These are phyloP conservation scores for Biscogniauxia marginata DNA, from an alignment of 2,329 filamentous ascomycete species.

Conservation along the genomic window DNA sequence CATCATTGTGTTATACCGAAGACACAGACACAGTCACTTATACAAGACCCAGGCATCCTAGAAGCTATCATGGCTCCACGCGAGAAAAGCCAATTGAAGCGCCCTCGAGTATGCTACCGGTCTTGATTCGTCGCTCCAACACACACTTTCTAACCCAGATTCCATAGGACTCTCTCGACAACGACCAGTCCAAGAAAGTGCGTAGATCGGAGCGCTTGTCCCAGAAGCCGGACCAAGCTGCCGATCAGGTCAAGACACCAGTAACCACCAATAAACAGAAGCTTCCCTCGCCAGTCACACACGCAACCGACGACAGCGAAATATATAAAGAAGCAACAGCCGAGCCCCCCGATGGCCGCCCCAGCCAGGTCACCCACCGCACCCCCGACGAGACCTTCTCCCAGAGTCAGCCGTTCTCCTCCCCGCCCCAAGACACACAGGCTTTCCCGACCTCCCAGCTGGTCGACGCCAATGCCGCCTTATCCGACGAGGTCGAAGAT, in stretches of 20 bases:
- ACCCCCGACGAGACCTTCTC: conserved; percentile 47
- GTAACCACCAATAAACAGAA: conserved; percentile 60
- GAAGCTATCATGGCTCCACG: conserved; percentile 53
- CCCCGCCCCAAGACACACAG: conserved; percentile 63
- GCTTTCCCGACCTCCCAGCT: conserved; percentile 69
- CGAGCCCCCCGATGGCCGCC: conserved; percentile 63
- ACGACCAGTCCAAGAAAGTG: conserved; percentile 73
- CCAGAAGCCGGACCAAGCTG: conserved; percentile 41
- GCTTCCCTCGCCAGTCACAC: conserved; percentile 78
- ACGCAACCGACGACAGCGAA: conserved; percentile 53
- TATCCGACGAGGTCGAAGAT: conserved; percentile 81
- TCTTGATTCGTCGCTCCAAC: conserved; percentile 7
- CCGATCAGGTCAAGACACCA: conserved; percentile 54
- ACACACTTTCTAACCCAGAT: conserved; percentile 22
- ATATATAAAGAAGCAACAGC: conserved; percentile 66
- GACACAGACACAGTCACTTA: not conserved
- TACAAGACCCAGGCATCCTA: conserved; percentile 1
- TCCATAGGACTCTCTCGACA: conserved; percentile 44
- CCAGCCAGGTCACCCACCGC: conserved; percentile 53
- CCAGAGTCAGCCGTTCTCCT: conserved; percentile 46
- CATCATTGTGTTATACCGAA: not conserved
- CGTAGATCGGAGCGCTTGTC: conserved; percentile 74
- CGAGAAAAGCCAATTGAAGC: conserved; percentile 85
- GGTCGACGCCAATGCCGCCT: conserved; percentile 66
- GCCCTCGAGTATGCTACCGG: conserved; percentile 62